Percentiles rank a stretch among this genome's conserved stretches.
Evolutionary conservation across 805 yeast genomes (phyloP).

Genomic region (Yamadazyma ubonensis): DNA sequence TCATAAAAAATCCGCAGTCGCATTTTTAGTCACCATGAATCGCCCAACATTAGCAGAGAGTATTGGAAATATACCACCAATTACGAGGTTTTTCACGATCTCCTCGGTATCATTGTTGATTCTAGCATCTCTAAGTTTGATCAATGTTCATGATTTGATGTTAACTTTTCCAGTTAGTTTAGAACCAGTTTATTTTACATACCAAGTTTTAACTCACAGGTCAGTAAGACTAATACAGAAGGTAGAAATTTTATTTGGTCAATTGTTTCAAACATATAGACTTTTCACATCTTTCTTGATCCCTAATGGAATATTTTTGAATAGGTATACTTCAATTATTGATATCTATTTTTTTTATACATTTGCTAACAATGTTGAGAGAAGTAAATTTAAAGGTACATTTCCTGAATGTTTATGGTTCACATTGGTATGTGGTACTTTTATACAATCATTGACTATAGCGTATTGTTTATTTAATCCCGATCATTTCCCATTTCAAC

Average conservation of each 20-base stretch:
- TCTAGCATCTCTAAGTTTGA: conserved; percentile 22
- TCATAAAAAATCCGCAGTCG: no score
- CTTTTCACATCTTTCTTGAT: conserved; percentile 51
- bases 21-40: conserved; percentile 1
- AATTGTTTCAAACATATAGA: conserved; percentile 23
- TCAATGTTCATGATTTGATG: conserved; percentile 15
- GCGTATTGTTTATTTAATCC: conserved; percentile 23
- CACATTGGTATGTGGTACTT: conserved; percentile 47
- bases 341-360: conserved; percentile 58
- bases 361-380: conserved; percentile 56
- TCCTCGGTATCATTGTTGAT: conserved; percentile 47
- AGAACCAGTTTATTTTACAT: no score
- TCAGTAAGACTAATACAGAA: no score
- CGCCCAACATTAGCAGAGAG: conserved; percentile 11
- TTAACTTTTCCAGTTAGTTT: no score
- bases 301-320: conserved; percentile 31
- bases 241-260: no score
- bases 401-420: conserved; percentile 60
- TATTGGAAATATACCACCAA: conserved; percentile 50
- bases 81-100: conserved; percentile 56
- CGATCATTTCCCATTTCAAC: conserved; percentile 21
- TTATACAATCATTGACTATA: conserved; percentile 38
- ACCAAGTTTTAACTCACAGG: no score
- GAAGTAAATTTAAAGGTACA: conserved; percentile 46
- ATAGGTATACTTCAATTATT: conserved; percentile 32